Conservation (phyloP, 106 monocot species). For the Dioscorea dumetorum region DNA sequence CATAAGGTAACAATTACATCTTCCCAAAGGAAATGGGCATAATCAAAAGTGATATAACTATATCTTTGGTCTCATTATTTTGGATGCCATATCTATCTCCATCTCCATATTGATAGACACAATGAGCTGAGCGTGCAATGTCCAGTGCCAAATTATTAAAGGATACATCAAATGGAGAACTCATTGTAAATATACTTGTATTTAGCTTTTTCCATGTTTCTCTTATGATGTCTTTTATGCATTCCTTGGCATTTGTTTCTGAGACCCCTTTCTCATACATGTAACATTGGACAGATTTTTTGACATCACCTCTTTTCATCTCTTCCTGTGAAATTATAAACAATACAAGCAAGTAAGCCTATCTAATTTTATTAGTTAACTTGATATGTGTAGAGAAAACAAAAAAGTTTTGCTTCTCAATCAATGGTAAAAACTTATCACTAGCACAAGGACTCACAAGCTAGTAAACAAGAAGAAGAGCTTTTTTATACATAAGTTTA, state of each 20-base stretch:
- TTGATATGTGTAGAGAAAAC: not conserved
- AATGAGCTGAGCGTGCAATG: not conserved
- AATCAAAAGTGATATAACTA: not conserved
- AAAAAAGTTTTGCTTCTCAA: not conserved
- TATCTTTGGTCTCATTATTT: not conserved
- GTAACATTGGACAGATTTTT: constrained; percentile 21
- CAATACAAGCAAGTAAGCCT: not conserved
- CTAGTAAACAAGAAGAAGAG: too few species aligned
- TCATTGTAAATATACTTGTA: too few species aligned
- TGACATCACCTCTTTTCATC: constrained; percentile 9
- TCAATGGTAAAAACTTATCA: too few species aligned
- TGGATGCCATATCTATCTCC: not conserved
- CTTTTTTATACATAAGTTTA: too few species aligned
- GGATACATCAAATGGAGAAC: not conserved
- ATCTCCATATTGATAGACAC: not conserved
- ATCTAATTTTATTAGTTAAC: not conserved
- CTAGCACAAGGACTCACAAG: too few species aligned
- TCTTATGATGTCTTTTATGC: constrained; percentile 2
- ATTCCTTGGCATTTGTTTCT: constrained; percentile 4
- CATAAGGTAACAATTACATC: too few species aligned
- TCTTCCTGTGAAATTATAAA: constrained; percentile 5
- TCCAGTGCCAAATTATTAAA: not conserved
- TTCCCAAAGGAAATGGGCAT: not conserved
- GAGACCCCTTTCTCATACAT: constrained; percentile 20
- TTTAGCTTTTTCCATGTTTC: constrained; percentile 13